Percentiles rank a stretch among this genome's conserved stretches.
Conservation (phyloP, 352 stramenopile species). For the Aphanomyces astaci region DNA sequence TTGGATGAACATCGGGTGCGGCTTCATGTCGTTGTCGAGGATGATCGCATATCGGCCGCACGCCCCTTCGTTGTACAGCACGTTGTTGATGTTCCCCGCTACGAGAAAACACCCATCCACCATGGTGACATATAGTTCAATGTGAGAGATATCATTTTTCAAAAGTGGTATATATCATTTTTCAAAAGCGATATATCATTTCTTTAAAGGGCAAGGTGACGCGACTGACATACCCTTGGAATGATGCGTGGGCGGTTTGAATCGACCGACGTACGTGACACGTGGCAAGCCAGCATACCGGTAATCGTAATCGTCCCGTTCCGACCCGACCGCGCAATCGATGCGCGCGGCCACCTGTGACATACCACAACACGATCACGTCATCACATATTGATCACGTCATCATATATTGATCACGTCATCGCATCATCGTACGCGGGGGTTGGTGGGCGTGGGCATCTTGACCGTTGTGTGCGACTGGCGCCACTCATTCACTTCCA, state of each 20-base stretch:
- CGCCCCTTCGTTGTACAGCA: conserved; percentile 71
- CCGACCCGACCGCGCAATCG: conserved; percentile 55
- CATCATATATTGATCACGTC: too few relatives aligned
- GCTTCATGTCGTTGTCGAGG: conserved; percentile 79
- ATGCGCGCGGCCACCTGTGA: conserved; percentile 23
- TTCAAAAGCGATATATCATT: too few relatives aligned
- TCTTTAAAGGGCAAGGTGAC: too few relatives aligned
- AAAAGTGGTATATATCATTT: too few relatives aligned
- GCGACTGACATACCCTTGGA: conserved; percentile 30
- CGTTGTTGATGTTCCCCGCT: conserved; percentile 77
- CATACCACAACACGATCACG: too few relatives aligned
- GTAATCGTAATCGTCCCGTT: conserved; percentile 66
- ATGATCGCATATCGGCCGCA: conserved; percentile 64
- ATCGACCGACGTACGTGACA: conserved; percentile 53
- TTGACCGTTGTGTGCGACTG: conserved; percentile 65
- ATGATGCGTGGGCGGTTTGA: conserved; percentile 66
- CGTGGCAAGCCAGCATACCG: conserved; percentile 38
- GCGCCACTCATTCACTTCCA: conserved; percentile 64
- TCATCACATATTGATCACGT: too few relatives aligned
- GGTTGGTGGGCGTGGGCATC: conserved; percentile 43
- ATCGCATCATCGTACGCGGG: conserved; percentile 31
- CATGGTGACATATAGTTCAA: too few relatives aligned
- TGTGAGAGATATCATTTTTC: too few relatives aligned
- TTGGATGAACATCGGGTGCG: conserved; percentile 68
- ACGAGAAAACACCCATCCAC: too few relatives aligned